Evolutionary conservation across 192 early-diverging fungal genomes (phyloP).

Genomic region (Jimgerdemannia lactiflua): DNA sequence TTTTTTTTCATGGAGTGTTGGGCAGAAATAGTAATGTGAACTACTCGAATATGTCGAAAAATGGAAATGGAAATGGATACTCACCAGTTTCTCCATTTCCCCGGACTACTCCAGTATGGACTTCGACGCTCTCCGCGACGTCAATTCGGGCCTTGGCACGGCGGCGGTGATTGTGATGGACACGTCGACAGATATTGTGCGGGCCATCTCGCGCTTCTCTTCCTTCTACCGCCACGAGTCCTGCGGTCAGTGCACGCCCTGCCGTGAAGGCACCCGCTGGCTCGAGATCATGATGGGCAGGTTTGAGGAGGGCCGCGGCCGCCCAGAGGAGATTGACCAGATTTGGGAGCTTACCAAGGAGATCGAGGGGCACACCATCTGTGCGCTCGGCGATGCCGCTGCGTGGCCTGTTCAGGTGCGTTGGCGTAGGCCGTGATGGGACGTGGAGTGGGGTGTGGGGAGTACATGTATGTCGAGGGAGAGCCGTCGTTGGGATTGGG

Average conservation of each 20-base stretch:
- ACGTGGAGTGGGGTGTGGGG: background rate
- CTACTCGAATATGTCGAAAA: too few species aligned
- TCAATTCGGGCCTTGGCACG: conserved; percentile 91
- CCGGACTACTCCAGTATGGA: conserved; percentile 68
- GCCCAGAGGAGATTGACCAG: conserved; percentile 89
- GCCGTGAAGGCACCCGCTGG: conserved; percentile 96
- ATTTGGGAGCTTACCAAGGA: conserved; percentile 93
- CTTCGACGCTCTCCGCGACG: conserved; percentile 96
- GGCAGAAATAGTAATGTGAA: too few species aligned
- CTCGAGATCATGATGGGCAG: conserved; percentile 94
- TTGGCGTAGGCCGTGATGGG: background rate
- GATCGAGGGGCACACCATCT: conserved; percentile 99
- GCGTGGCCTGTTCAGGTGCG: conserved; percentile 87
- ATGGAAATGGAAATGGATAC: too few species aligned
- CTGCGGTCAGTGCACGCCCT: conserved; percentile 99
- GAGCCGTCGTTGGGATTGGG: background rate
- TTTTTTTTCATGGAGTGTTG: background rate
- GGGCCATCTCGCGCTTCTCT: conserved; percentile 87
- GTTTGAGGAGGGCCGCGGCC: conserved; percentile 86
- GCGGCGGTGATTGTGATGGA: conserved; percentile 99
- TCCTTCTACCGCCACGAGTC: conserved; percentile 98
- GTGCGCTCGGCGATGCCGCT: conserved; percentile 97
- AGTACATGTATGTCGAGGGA: too few species aligned
- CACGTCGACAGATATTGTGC: conserved; percentile 94
- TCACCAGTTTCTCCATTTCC: too few species aligned